Base-by-base conservation (phyloP, 2,329 filamentous ascomycete species). In the Colletotrichum viniferum region DNA sequence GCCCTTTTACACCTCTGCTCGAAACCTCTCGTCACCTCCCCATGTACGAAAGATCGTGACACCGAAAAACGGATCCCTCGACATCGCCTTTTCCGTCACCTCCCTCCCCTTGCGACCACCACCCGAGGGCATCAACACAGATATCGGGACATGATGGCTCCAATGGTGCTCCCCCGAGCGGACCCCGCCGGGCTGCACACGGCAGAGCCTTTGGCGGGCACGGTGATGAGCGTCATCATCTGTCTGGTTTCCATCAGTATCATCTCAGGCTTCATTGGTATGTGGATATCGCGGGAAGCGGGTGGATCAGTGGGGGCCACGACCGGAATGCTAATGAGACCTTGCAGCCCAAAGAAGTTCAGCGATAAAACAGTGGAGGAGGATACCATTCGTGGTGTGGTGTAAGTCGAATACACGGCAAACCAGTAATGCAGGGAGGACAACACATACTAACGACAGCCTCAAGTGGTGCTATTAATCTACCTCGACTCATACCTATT, bases 401-500 rank as follows among this genome's bases (percentile, higher is more conserved):
- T 77, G 87, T 88, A 81, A 78, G 86, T 83, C 32, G 34, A 8
- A 3, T n/a, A 28, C 14, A 61, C 18, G 8, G 55, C 4, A 48
- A 16, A 24, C 18, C 26, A n/a, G 34, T 16, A 13, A 18, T 7
- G 2, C 8, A 30, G 8, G 18, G 28, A n/a, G 8, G n/a, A 32
- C 14, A 13, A 14, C 7, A 28, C 32, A 24, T 38, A 34, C 63
- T 67, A 9, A 68, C 12, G 52, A 9, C 14, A 28, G 13, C 13
- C n/a, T 26, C 56, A 66, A 93, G 91, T 93, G 64, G 87, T 93
- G 63, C 84, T 93, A 56, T 84, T 87, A 12, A 90, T 93, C 43
- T 93, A 93, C 77, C 52, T 85, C 73, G 91, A 93, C 77, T 93
- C 91, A 1, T 91, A 89, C 70, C 78, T 88, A 10, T 93, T 93